phyloP scores from a whole-genome alignment of 2,329 filamentous ascomycete genomes.

The Diplocarpon mali region DNA sequence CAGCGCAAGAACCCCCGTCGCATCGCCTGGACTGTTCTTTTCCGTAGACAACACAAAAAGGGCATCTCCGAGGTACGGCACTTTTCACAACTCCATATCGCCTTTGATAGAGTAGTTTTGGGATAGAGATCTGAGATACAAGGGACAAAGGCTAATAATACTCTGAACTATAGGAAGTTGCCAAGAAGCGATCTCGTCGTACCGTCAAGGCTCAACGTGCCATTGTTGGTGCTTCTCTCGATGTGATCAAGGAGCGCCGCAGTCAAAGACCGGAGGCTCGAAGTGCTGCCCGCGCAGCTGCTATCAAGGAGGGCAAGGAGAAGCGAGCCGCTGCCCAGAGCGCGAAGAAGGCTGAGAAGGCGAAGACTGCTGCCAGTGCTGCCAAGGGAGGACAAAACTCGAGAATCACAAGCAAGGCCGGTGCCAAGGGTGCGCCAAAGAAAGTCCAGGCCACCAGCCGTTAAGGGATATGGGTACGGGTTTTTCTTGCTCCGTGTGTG shows the following conservation, averaged over 20 bases:
- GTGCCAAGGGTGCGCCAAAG: slow-evolving; percentile 75
- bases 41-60: slow-evolving; percentile 99
- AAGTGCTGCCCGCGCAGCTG: slow-evolving; percentile 74
- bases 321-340: slow-evolving; percentile 84
- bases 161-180: slow-evolving; percentile 66
- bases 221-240: slow-evolving; percentile 97
- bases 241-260: slow-evolving; percentile 99
- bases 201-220: slow-evolving; percentile 98
- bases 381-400: slow-evolving; percentile 57
- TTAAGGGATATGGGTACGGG: slow-evolving; percentile 35
- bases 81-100: not conserved
- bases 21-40: slow-evolving; percentile 97
- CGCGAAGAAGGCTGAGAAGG: slow-evolving; percentile 99
- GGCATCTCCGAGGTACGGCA: slow-evolving; percentile 97
- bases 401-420: slow-evolving; percentile 92
- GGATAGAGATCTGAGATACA: not conserved
- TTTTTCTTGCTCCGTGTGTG: slow-evolving; percentile 21
- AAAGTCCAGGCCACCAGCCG: slow-evolving; percentile 83
- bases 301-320: slow-evolving; percentile 97
- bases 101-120: not conserved
- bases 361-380: slow-evolving; percentile 68
- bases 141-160: slow-evolving; percentile 9
- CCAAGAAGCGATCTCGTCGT: slow-evolving; percentile 98
- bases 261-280: slow-evolving; percentile 90
- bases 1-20: slow-evolving; percentile 99